Evolutionary conservation across 148 eudicot genomes (phyloP).

Genomic region (Camellia granthamiana): DNA sequence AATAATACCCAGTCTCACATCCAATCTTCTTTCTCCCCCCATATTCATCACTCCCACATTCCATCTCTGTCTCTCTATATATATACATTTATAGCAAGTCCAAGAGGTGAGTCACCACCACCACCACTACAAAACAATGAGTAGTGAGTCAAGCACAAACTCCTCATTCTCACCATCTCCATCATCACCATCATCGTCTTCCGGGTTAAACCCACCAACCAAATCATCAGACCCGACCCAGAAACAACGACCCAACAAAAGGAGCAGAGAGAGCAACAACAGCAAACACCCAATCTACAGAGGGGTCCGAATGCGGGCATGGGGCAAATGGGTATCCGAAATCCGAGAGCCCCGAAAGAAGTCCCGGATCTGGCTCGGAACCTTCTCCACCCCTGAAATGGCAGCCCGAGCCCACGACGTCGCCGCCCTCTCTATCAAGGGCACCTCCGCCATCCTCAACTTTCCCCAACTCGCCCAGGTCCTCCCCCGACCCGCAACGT

Average conservation of each 20-base stretch:
- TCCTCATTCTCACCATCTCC: not conserved
- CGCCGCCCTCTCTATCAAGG: slow-evolving; percentile 58
- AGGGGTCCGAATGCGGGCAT: slow-evolving; percentile 67
- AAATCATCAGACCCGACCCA: not conserved
- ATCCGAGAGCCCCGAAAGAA: slow-evolving; percentile 67
- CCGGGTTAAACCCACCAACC: not conserved
- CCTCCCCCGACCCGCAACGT: slow-evolving; percentile 55
- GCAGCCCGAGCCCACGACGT: slow-evolving; percentile 85
- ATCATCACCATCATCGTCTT: not conserved
- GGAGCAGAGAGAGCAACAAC: slow-evolving; percentile 5
- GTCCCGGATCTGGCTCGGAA: slow-evolving; percentile 75
- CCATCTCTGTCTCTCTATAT: not conserved
- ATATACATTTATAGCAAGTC: not conserved
- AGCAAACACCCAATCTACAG: slow-evolving; percentile 57
- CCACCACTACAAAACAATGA: not conserved
- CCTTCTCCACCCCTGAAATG: slow-evolving; percentile 72
- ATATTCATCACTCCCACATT: not conserved
- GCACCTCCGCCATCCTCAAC: slow-evolving; percentile 56
- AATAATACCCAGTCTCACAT: not conserved
- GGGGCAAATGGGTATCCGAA: slow-evolving; percentile 84
- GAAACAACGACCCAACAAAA: not conserved
- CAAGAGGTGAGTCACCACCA: not conserved
- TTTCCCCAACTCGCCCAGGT: slow-evolving; percentile 51
- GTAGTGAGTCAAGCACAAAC: slow-evolving; percentile 16
- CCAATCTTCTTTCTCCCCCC: not conserved